These are phyloP conservation scores for Candida gigantensis DNA, from an alignment of 1,139 yeast genomes.

Conservation along the genomic window DNA sequence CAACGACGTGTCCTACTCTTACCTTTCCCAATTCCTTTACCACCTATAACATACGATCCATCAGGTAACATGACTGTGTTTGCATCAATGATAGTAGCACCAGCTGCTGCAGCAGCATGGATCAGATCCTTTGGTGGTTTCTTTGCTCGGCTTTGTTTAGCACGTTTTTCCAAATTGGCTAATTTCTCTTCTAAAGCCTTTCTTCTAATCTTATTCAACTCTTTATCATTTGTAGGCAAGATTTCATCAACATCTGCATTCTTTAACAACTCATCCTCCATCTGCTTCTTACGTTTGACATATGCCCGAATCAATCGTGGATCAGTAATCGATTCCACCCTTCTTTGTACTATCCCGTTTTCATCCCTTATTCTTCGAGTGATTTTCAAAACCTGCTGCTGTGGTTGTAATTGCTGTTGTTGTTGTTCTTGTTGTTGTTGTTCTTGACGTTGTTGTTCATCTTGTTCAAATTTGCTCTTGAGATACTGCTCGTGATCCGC, in stretches of 20 bases:
- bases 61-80: slow-evolving; percentile 47
- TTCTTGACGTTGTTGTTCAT: slow-evolving; percentile 16
- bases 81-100: slow-evolving; percentile 43
- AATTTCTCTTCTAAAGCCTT: slow-evolving; percentile 81
- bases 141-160: slow-evolving; percentile 45
- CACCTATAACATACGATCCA: slow-evolving; percentile 52
- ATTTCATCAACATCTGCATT: slow-evolving; percentile 66
- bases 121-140: slow-evolving; percentile 39
- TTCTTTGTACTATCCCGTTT: slow-evolving; percentile 84
- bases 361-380: slow-evolving; percentile 81
- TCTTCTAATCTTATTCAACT: slow-evolving; percentile 75
- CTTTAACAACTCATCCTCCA: slow-evolving; percentile 66
- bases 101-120: slow-evolving; percentile 48
- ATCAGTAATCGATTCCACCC: slow-evolving; percentile 75
- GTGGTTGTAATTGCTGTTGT: slow-evolving; percentile 7
- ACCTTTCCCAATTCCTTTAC: slow-evolving; percentile 70
- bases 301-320: slow-evolving; percentile 88
- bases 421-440: slow-evolving; percentile 17
- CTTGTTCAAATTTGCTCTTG: slow-evolving; percentile 21
- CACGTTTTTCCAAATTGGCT: slow-evolving; percentile 75
- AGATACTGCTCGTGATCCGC: slow-evolving; percentile 35
- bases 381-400: slow-evolving; percentile 56
- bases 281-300: slow-evolving; percentile 71
- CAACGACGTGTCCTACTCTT: slow-evolving; percentile 84
- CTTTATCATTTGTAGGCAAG: slow-evolving; percentile 82